Evolutionary conservation across 1,284 basidiomycete species (phyloP), one percentile per base, ranked within the genome.

Genomic region (Athelia psychrophila): DNA sequence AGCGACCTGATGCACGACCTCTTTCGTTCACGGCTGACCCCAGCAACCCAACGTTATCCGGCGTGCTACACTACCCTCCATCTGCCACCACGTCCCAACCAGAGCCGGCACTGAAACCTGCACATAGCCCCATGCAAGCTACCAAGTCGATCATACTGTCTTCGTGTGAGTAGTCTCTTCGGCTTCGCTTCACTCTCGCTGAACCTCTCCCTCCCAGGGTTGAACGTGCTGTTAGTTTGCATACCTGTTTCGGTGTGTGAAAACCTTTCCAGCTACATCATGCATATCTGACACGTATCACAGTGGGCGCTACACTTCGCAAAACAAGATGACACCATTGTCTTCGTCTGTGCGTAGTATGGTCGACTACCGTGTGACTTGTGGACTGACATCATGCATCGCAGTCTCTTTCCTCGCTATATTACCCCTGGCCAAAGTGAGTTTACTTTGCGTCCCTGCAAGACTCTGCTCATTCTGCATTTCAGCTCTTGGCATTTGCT

Each of bases 401-500:
- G 16, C 54, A 89, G 86, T 86, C 59, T 82, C 84, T 2, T 87
- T 93, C 62, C 66, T 89, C 47, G 77, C 86, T 4, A 87, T 90
- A 47, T 79, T 90, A 60, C 87, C 87, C 10, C 71, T 89, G 4
- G 93, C 93, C 18, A 86, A 87, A 73, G 86, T 84, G 50, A 30
- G 66, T 9, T 6, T 27, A 15, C 38, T 13, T 40, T 44, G 42
- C 18, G 1, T 33, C 18, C 9, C 30, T 42, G 38, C 6, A 42
- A 44, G 3, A 30, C 13, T 2, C 22, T 20, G 15, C 45, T 15
- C 27, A 54, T 12, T 48, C 32, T n/a, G 47, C 12, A 36, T 54
- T 38, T 23, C 68, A 92, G 78, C 70, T 95, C 3, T 78, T 96
- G 3, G 89, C 88, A 1, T 93, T 93, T 64, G 91, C 90, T 0